Conservation (phyloP, 2,329 filamentous ascomycete species). For the Epichloe coenophiala region DNA sequence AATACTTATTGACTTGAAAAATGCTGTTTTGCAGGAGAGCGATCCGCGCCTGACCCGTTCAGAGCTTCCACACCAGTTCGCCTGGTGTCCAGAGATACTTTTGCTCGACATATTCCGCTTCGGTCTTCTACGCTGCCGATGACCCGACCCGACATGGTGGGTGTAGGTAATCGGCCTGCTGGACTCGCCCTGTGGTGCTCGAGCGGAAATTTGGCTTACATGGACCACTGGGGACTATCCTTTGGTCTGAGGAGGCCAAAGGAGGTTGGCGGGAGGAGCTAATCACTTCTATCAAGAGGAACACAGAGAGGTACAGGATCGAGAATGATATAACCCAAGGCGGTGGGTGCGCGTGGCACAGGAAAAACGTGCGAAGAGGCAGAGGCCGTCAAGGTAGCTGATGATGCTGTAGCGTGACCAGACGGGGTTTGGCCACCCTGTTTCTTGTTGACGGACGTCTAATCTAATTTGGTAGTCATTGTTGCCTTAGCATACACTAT, state of each 20-base stretch:
- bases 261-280: constrained; percentile 10
- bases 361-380: neutral
- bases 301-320: constrained; percentile 12
- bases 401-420: neutral
- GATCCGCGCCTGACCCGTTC: constrained; percentile 27
- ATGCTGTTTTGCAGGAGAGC: too few relatives aligned
- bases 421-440: neutral
- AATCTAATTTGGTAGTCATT: neutral
- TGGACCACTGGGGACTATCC: constrained; percentile 24
- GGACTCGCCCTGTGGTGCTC: constrained; percentile 28
- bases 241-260: constrained; percentile 4
- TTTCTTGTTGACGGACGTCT: neutral
- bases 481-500: constrained; percentile 3
- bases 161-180: constrained; percentile 31
- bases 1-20: too few relatives aligned
- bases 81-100: constrained; percentile 32
- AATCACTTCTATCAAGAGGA: constrained; percentile 4
- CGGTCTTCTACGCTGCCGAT: constrained; percentile 30
- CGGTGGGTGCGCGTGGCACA: constrained; percentile 5
- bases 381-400: neutral
- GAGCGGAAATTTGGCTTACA: constrained; percentile 28
- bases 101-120: constrained; percentile 32
- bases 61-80: constrained; percentile 27
- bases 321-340: constrained; percentile 4
- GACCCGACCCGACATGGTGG: constrained; percentile 23